These are phyloP conservation scores for Byssoonygena ceratinophila DNA, from an alignment of 2,329 filamentous ascomycete genomes.

Conservation along the genomic window DNA sequence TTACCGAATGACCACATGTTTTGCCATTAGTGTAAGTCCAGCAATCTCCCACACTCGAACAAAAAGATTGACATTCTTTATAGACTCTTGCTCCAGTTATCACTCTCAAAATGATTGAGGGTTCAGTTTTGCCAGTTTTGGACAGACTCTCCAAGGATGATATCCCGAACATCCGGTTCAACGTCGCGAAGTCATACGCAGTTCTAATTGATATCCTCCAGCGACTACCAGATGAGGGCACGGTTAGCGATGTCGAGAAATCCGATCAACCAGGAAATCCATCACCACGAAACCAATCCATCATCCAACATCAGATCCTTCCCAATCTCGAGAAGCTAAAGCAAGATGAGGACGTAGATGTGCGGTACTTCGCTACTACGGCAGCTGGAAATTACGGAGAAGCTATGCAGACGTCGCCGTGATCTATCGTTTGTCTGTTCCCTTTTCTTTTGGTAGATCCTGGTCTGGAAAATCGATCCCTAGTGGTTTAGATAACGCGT, in stretches of 20 bases:
- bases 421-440: slow-evolving; percentile 16
- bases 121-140: slow-evolving; percentile 89
- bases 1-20: slow-evolving; percentile 99
- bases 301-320: slow-evolving; percentile 77
- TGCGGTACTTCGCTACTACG: slow-evolving; percentile 92
- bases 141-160: slow-evolving; percentile 88
- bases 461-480: slow-evolving; percentile 3
- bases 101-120: slow-evolving; percentile 82
- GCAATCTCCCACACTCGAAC: not conserved
- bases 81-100: slow-evolving; percentile 90
- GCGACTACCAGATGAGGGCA: slow-evolving; percentile 78
- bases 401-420: slow-evolving; percentile 45
- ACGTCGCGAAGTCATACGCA: slow-evolving; percentile 94
- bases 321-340: slow-evolving; percentile 91
- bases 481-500: slow-evolving; percentile 7
- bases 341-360: slow-evolving; percentile 94
- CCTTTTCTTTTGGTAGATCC: not conserved
- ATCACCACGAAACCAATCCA: slow-evolving; percentile 61
- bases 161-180: slow-evolving; percentile 98
- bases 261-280: slow-evolving; percentile 46
- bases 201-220: slow-evolving; percentile 85
- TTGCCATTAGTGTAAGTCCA: slow-evolving; percentile 80
- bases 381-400: slow-evolving; percentile 53
- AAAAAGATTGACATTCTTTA: slow-evolving; percentile 10
- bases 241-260: slow-evolving; percentile 75